Evolutionary conservation across 345 rosid genomes (phyloP).

Genomic region (Corchorus olitorius): DNA sequence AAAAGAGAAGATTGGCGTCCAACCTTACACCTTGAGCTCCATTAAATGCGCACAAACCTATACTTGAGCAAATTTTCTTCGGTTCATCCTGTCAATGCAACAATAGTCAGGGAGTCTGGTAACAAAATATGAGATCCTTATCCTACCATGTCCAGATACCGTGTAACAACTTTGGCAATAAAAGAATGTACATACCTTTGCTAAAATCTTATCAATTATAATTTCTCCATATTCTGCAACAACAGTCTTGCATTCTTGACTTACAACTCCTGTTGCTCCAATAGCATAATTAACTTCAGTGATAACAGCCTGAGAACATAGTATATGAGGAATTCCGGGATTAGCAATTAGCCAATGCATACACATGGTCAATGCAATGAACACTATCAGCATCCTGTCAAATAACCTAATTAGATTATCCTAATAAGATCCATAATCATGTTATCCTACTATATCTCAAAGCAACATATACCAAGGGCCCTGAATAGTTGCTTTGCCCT

Average conservation of each 20-base stretch:
- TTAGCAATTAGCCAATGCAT: no score
- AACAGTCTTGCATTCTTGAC: slow-evolving; percentile 67
- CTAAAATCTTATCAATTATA: slow-evolving; percentile 53
- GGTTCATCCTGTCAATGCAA: slow-evolving; percentile 48
- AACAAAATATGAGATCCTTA: no score
- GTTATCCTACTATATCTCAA: no score
- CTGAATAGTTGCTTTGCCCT: no score
- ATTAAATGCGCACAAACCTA: slow-evolving; percentile 62
- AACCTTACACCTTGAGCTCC: slow-evolving; percentile 63
- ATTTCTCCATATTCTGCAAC: slow-evolving; percentile 58
- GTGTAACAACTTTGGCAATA: neutral
- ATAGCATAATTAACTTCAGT: slow-evolving; percentile 67
- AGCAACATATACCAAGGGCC: no score
- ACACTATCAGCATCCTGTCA: no score
- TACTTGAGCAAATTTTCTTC: slow-evolving; percentile 51
- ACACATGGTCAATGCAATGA: no score
- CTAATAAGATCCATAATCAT: no score
- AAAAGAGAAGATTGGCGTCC: slow-evolving; percentile 7
- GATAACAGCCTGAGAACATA: slow-evolving; percentile 30
- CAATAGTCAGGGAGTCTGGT: no score
- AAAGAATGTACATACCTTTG: slow-evolving; percentile 34
- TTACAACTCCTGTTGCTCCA: slow-evolving; percentile 67
- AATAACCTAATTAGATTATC: no score
- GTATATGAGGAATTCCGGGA: no score
- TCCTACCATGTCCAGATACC: neutral